phyloP scores from a whole-genome alignment of 352 stramenopile genomes.

The Pythium myriotylum region DNA sequence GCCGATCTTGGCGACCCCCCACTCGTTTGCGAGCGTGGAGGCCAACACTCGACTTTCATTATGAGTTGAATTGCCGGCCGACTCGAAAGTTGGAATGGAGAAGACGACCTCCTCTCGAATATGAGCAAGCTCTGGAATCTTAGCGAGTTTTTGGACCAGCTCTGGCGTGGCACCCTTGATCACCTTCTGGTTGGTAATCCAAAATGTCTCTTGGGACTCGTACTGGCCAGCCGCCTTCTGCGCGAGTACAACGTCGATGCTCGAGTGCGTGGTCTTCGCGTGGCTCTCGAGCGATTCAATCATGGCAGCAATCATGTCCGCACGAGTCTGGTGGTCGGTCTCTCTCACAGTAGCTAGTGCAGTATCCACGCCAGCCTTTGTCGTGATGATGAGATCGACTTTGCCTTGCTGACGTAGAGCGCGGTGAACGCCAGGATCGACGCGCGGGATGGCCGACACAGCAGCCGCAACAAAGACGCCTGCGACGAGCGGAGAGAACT shows the following conservation, averaged over 20 bases:
- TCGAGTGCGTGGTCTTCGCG: slow-evolving; percentile 4
- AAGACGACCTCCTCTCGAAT: slow-evolving; percentile 24
- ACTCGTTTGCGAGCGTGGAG: slow-evolving; percentile 18
- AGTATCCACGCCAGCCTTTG: slow-evolving; percentile 21
- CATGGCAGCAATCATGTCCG: slow-evolving; percentile 12
- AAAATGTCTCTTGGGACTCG: slow-evolving; percentile 22
- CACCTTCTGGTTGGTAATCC: slow-evolving; percentile 35
- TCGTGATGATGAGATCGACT: slow-evolving; percentile 39
- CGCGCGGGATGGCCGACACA: slow-evolving; percentile 17
- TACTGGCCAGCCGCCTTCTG: slow-evolving; percentile 22
- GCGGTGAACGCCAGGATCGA: slow-evolving; percentile 33
- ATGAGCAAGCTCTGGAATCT: slow-evolving; percentile 13
- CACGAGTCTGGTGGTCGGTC: slow-evolving; percentile 15
- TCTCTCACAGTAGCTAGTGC: slow-evolving; percentile 22
- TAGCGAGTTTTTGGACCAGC: slow-evolving; percentile 29
- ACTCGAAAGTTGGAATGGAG: not conserved
- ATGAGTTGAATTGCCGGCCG: slow-evolving; percentile 6
- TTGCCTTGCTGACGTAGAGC: slow-evolving; percentile 27
- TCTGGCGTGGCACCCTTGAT: slow-evolving; percentile 28
- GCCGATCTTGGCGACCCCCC: slow-evolving; percentile 33
- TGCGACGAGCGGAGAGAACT: slow-evolving; percentile 20
- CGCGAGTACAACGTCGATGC: slow-evolving; percentile 7
- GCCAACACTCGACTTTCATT: too few species aligned
- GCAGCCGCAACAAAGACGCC: slow-evolving; percentile 13
- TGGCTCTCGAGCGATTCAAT: slow-evolving; percentile 9